A percentile compares a stretch with the other conserved stretches of the same genome.
Evolutionary conservation across 2,329 filamentous ascomycete species (phyloP).

Genomic region (Parastagonospora nodorum): DNA sequence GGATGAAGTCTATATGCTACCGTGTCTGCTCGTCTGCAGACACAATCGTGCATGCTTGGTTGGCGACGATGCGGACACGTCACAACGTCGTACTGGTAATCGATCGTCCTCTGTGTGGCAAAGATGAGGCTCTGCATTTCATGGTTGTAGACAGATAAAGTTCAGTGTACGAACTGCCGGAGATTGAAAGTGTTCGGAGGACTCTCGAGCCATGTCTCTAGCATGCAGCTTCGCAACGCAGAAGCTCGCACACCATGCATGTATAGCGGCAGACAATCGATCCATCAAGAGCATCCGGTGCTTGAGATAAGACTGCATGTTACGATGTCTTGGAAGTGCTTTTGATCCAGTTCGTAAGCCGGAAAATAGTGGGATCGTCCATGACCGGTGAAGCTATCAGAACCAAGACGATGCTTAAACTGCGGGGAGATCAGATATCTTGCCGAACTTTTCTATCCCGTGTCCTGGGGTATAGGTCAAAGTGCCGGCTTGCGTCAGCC

Average conservation of each 20-base stretch:
- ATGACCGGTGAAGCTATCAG: slow-evolving; percentile 2
- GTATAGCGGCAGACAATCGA: neutral
- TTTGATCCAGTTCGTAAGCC: neutral
- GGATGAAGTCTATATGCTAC: no score
- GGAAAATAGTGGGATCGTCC: neutral
- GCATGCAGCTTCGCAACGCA: neutral
- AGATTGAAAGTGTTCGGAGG: neutral
- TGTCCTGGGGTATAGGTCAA: slow-evolving; percentile 1
- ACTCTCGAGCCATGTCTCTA: neutral
- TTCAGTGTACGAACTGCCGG: neutral
- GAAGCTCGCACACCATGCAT: neutral
- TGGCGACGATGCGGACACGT: no score
- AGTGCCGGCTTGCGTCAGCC: neutral
- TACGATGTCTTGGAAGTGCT: neutral
- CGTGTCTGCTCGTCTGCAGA: no score
- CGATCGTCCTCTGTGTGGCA: neutral
- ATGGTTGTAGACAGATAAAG: neutral
- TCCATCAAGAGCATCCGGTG: neutral
- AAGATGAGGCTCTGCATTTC: neutral
- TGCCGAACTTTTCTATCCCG: neutral
- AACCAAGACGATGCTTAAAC: neutral
- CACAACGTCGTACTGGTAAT: no score
- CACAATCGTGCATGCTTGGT: no score
- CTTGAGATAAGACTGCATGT: neutral
- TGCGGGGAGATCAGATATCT: slow-evolving; percentile 1